Evolutionary conservation across 345 rosid genomes (phyloP).

Genomic region (Clarkia xantiana): DNA sequence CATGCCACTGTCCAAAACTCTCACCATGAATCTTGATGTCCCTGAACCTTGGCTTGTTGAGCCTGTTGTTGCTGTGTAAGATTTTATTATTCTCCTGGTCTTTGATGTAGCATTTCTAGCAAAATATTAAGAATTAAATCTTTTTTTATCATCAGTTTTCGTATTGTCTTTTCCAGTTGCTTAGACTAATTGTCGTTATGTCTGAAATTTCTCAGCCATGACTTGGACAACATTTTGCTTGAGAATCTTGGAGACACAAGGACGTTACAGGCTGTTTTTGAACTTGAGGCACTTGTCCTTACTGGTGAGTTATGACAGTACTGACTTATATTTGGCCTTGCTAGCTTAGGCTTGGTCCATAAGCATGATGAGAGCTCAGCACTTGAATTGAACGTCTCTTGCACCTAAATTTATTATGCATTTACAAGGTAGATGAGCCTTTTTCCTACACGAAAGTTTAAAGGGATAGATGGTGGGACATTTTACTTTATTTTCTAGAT

Average conservation of each 20-base stretch:
- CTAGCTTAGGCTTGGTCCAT: neutral
- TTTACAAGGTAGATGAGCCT: too few relatives aligned
- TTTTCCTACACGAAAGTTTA: too few relatives aligned
- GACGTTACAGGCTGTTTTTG: conserved; percentile 93
- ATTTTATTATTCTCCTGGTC: conserved; percentile 9
- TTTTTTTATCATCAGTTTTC: too few relatives aligned
- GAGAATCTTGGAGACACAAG: conserved; percentile 95
- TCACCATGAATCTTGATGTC: conserved; percentile 99
- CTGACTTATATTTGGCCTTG: neutral
- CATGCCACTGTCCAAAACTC: conserved; percentile 97
- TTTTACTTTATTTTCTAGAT: too few relatives aligned
- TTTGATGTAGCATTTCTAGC: neutral
- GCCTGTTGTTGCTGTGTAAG: conserved; percentile 94
- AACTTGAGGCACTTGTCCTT: conserved; percentile 93
- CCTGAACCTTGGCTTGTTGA: conserved; percentile 99
- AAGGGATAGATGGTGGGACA: too few relatives aligned
- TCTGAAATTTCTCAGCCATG: conserved; percentile 44
- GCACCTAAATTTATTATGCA: too few relatives aligned
- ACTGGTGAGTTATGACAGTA: conserved; percentile 47
- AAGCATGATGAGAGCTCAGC: neutral
- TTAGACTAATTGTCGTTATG: neutral
- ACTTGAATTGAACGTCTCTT: too few relatives aligned
- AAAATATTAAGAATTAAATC: neutral
- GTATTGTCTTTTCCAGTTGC: neutral
- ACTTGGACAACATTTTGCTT: conserved; percentile 92